These are phyloP conservation scores for Leishmania gerbilli DNA, from an alignment of 208 protist species.

Conservation along the genomic window DNA sequence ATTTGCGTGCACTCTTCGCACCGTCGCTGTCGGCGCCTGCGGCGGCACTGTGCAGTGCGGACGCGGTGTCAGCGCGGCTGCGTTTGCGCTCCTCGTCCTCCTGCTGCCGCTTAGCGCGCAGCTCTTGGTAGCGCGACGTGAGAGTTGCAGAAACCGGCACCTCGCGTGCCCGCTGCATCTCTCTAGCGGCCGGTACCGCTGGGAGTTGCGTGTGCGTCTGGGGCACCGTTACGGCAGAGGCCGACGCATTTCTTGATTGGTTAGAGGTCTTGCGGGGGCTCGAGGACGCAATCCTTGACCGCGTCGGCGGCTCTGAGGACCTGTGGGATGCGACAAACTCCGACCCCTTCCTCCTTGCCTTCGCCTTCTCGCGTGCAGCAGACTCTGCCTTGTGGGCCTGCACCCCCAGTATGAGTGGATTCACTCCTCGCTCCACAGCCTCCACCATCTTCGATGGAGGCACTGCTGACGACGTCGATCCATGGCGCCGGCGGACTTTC, in stretches of 20 bases:
- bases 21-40: neutral
- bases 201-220: neutral
- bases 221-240: neutral
- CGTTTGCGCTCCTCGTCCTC: slow-evolving; percentile 10
- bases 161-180: slow-evolving; percentile 10
- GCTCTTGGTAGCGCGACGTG: slow-evolving; percentile 8
- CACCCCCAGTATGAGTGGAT: slow-evolving; percentile 20
- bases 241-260: neutral
- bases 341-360: slow-evolving; percentile 1
- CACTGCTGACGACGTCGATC: neutral
- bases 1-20: neutral
- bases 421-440: slow-evolving; percentile 24
- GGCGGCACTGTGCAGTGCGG: neutral
- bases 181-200: neutral
- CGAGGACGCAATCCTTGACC: neutral
- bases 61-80: neutral
- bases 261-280: neutral
- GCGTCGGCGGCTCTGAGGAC: neutral
- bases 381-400: slow-evolving; percentile 16
- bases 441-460: slow-evolving; percentile 27
- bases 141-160: slow-evolving; percentile 8
- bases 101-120: slow-evolving; percentile 11
- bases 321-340: neutral
- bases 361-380: slow-evolving; percentile 20
- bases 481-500: slow-evolving; percentile 1